Evolutionary conservation across 2,329 filamentous ascomycete genomes (phyloP), one percentile per base, ranked within the genome.

Genomic region (Scolecobasidium constrictum): DNA sequence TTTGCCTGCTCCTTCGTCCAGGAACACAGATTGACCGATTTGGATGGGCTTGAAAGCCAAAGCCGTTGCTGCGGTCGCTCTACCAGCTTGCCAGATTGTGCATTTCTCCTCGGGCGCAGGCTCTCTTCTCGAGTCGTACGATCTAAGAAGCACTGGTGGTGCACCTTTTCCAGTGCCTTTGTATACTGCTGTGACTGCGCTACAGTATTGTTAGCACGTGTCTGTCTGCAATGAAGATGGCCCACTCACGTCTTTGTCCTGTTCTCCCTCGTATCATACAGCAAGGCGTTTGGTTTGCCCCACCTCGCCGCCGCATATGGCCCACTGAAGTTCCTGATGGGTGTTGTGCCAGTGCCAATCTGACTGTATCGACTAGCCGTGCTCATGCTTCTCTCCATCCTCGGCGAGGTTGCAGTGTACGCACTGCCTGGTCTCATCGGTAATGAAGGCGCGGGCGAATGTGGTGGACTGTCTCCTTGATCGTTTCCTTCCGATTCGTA

Each of bases 31-130:
- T 60, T 96, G 90, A 3, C 92, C 92, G 31, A 98, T 85, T 50
- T 84, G 82, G 39, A 98, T 87, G 0, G 90, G 87, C 60, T 98
- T 98, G 66, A 98, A 98, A 1, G 92, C 92, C 35, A 95, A 70
- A 1, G 85, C 86, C 1, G 90, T 92, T 1, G 92, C 86, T 42
- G 77, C 86, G 1, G 92, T 98, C n/a, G 92, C 92, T 47, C 92
- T 78, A 9, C 92, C 92, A 4, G 92, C 92, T 64, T 98, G 82
- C 92, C 92, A 98, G 45, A 98, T 92, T 36, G 82, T 94, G 63
- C 88, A 94, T 56, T 94, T 84, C 48, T 86, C 90, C 60, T 95
- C 88, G 2, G 90, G 84, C 0, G 87, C 76, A 1, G 88, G 83
- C 60, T 96, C 92, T 60, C 83, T 86, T 53, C 90, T 77, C 13